Evolutionary conservation across 768 basidiomycete species (phyloP), one percentile per base, ranked within the genome.

Genomic region (Dioszegia crocea): DNA sequence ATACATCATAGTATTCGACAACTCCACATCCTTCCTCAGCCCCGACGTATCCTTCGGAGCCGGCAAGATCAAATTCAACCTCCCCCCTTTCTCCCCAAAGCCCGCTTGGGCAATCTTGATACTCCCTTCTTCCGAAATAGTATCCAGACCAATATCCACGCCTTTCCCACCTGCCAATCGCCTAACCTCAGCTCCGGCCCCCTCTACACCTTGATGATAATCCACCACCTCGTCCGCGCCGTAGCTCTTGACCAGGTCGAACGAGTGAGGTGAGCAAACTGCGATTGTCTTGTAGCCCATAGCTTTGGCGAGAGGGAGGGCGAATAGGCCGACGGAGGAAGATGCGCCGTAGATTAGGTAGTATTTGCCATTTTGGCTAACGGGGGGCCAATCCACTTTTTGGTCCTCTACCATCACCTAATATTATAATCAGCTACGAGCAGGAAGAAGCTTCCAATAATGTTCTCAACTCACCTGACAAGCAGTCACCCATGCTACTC

Each of bases 201-300:
- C 47, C 21, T 64, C 66, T 11, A 47, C 39, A 8, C 41, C 59
- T 44, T 65, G 57, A 30, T 63, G 56, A 53, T 73, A 73, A 70
- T 84, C 82, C 39, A 81, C 79, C 17, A 78, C 77, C 16, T 64
- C 75, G 45, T 76, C 71, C 14, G 80, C 80, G 17, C 80, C 73
- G 43, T 78, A 70, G 0, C 68, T 63, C 61, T 73, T 76, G 49
- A 79, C 66, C 21, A 80, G 70, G 14, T 69, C 74, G 60, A 68
- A 71, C 57, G 78, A 77, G 44, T 66, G 66, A 9, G 70, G 68
- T 3, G 78, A 78, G 43, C 75, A 71, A 29, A 74, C 73, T 1
- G 77, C 68, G 44, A 78, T 62, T 57, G 79, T 77, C 50, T 71
- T 69, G 61, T 70, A 68, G 38, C 69, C 69, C 14, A 66, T 45